Evolutionary conservation across 768 basidiomycete species (phyloP), one percentile per base, ranked within the genome.

Genomic region (Vararia minispora): DNA sequence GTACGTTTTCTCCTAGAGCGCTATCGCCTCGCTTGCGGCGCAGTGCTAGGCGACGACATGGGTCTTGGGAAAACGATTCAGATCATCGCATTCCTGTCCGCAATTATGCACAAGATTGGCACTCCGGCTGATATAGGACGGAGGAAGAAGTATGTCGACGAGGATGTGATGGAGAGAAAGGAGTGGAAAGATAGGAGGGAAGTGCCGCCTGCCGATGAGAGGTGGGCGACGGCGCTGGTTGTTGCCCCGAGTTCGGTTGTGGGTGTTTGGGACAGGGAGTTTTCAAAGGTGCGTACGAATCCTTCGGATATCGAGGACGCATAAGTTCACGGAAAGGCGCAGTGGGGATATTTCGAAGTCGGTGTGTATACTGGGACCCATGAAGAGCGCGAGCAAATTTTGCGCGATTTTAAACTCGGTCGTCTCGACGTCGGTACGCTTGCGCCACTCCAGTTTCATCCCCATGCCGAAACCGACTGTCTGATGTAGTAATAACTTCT

Each of bases 311-410:
- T 5, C 9, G 17, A 39, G 26, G 29, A 8, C 17, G 20, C 25
- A 20, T 16, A 8, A 12, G 0, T 18, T 26, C 13, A 48, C 20
- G 37, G 33, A 33, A 25, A 23, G 34, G 2, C 5, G 14, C 44
- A 92, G 86, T 98, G 94, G 94, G 86, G 87, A 0, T 92, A 90
- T 56, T 92, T 97, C 47, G 88, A 92, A 57, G 77, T 85, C 28
- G 85, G 79, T 1, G 57, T 77, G 35, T 91, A 83, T 50, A 71
- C 64, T 13, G 77, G 79, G 0, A 50, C 49, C 0, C 65, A 53
- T 0, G 62, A 71, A 31, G 65, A 74, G 21, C 73, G 82, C 35
- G 64, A 64, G 18, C 59, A 64, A 1, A 69, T 83, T 0, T 58
- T 89, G 0, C 62, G 63, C 1, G 75, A 84, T 37, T 97, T 97